phyloP scores from a whole-genome alignment of 2,329 filamentous ascomycete species.

The Tympanopsis confertula region DNA sequence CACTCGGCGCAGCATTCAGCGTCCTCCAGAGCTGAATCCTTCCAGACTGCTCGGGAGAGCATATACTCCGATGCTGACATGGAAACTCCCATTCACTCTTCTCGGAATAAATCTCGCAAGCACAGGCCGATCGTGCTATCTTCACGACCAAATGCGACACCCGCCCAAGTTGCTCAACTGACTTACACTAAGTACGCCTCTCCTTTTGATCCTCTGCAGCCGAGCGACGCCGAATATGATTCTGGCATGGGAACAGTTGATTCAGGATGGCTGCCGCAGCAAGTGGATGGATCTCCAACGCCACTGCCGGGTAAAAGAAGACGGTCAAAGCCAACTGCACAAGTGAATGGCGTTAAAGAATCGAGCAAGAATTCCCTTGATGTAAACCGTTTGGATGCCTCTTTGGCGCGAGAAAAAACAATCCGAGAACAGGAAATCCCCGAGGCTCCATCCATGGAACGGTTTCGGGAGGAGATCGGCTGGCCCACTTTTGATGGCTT shows the following conservation, averaged over 20 bases:
- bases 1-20: background rate
- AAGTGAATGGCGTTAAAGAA: background rate
- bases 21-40: background rate
- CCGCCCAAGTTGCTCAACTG: no score
- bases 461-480: slow-evolving; percentile 33
- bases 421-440: background rate
- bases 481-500: slow-evolving; percentile 27
- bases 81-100: background rate
- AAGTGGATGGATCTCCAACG: no score
- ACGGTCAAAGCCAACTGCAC: no score
- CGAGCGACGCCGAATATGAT: no score
- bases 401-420: background rate
- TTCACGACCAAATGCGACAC: no score
- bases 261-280: no score
- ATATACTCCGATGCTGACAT: background rate
- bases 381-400: background rate
- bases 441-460: slow-evolving; percentile 24
- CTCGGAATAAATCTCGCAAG: no score
- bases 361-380: background rate
- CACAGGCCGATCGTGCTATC: no score
- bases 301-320: no score
- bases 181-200: no score
- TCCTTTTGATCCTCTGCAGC: no score
- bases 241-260: no score
- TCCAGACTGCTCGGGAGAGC: background rate